A percentile compares a stretch with the other conserved stretches of the same genome.
Conservation (phyloP, 2,329 filamentous ascomycete species). For the Pyrenochaeta sp. region DNA sequence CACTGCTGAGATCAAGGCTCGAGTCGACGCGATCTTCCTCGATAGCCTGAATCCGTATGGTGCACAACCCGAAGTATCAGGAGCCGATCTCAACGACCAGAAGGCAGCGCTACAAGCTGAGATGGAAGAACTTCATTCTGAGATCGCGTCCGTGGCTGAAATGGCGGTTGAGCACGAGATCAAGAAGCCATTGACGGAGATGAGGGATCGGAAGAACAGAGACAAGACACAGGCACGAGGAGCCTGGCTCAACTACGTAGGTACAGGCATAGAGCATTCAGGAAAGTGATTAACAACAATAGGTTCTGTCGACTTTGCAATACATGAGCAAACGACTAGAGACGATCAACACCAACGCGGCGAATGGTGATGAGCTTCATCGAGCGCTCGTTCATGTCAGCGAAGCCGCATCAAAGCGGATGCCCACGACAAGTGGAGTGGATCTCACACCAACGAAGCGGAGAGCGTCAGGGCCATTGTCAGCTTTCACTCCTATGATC, state of each 20-base stretch:
- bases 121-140: slow-evolving; percentile 72
- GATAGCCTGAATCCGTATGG: slow-evolving; percentile 39
- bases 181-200: slow-evolving; percentile 65
- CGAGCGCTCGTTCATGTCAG: slow-evolving; percentile 40
- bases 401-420: slow-evolving; percentile 32
- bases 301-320: slow-evolving; percentile 51
- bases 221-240: slow-evolving; percentile 45
- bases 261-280: slow-evolving; percentile 8
- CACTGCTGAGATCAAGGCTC: slow-evolving; percentile 51
- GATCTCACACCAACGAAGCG: slow-evolving; percentile 23
- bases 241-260: slow-evolving; percentile 54
- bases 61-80: slow-evolving; percentile 15
- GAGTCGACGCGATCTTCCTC: slow-evolving; percentile 63
- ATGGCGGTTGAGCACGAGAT: slow-evolving; percentile 75
- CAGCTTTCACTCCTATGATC: slow-evolving; percentile 36
- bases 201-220: slow-evolving; percentile 44
- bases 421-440: slow-evolving; percentile 23
- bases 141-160: slow-evolving; percentile 72
- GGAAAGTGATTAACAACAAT: slow-evolving; percentile 9
- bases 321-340: slow-evolving; percentile 50
- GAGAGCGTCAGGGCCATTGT: slow-evolving; percentile 31
- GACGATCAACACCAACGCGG: slow-evolving; percentile 31
- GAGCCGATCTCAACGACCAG: slow-evolving; percentile 59
- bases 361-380: slow-evolving; percentile 37
- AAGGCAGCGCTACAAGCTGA: slow-evolving; percentile 66